These are phyloP conservation scores for Pisolithus marmoratus DNA, from an alignment of 768 basidiomycete genomes.

Conservation along the genomic window DNA sequence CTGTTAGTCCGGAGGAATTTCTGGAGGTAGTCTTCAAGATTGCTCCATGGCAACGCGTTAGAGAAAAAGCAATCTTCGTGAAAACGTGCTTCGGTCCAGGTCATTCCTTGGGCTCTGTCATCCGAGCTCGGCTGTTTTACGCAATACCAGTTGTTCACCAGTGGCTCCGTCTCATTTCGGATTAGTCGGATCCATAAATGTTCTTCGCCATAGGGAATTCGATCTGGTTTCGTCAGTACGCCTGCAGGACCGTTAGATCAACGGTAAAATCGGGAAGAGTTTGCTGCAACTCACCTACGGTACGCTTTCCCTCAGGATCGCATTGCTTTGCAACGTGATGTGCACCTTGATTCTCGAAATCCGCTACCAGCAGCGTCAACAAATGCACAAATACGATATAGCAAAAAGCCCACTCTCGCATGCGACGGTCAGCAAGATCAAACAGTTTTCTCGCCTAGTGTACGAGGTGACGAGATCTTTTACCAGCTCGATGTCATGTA, in stretches of 20 bases:
- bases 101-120: constrained; percentile 27
- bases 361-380: constrained; percentile 31
- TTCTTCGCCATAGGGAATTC: constrained; percentile 32
- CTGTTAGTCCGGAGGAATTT: constrained; percentile 51
- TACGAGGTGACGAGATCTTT: constrained; percentile 43
- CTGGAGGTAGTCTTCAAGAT: constrained; percentile 43
- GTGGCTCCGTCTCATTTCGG: constrained; percentile 33
- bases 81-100: constrained; percentile 27
- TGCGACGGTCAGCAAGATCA: constrained; percentile 50
- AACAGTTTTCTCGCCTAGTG: constrained; percentile 40
- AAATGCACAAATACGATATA: constrained; percentile 1
- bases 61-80: constrained; percentile 32
- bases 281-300: constrained; percentile 39
- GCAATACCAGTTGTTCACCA: constrained; percentile 40
- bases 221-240: constrained; percentile 54
- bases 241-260: constrained; percentile 24
- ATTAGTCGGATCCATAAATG: constrained; percentile 41
- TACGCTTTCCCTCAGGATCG: constrained; percentile 44
- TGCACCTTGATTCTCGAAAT: constrained; percentile 56
- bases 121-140: constrained; percentile 38
- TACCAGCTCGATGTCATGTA: constrained; percentile 38
- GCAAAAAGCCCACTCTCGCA: constrained; percentile 39
- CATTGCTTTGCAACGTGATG: constrained; percentile 39
- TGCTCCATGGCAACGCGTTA: constrained; percentile 31
- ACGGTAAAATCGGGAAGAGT: background rate